Conservation (phyloP, 2,329 filamentous ascomycete species). For the Cladosporium sp. region DNA sequence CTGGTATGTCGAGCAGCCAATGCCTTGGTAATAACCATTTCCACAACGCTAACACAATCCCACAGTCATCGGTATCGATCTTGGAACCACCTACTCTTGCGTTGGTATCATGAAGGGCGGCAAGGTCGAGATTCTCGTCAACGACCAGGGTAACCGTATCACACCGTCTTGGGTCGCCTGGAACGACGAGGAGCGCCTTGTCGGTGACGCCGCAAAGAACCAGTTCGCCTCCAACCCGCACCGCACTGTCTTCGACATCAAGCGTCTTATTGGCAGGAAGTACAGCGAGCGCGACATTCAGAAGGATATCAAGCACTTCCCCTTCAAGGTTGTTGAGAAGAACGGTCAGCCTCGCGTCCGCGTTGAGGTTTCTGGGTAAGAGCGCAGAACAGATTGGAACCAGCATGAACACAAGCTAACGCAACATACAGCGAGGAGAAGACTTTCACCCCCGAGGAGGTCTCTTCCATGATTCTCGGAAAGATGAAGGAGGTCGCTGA, state of each 20-base stretch:
- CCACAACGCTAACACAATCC: slow-evolving; percentile 14
- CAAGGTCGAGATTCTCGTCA: slow-evolving; percentile 92
- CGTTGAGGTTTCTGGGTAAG: slow-evolving; percentile 61
- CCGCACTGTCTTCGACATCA: slow-evolving; percentile 46
- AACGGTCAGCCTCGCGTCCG: slow-evolving; percentile 83
- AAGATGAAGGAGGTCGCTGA: slow-evolving; percentile 98
- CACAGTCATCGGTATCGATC: slow-evolving; percentile 85
- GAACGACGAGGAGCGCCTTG: slow-evolving; percentile 92
- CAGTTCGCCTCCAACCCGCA: slow-evolving; percentile 59
- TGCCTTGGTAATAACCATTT: background rate
- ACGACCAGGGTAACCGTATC: slow-evolving; percentile 95
- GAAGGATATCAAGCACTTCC: slow-evolving; percentile 95
- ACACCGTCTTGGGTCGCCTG: slow-evolving; percentile 62
- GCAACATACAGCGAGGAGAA: slow-evolving; percentile 45
- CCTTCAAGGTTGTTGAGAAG: slow-evolving; percentile 89
- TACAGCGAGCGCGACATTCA: slow-evolving; percentile 71
- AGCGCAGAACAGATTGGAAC: slow-evolving; percentile 12
- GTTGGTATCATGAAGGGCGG: slow-evolving; percentile 95
- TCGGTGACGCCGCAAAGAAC: slow-evolving; percentile 97
- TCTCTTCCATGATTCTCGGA: slow-evolving; percentile 75
- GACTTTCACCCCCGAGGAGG: slow-evolving; percentile 74
- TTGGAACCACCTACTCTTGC: slow-evolving; percentile 83
- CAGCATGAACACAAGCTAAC: slow-evolving; percentile 14
- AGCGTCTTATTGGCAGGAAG: slow-evolving; percentile 51
- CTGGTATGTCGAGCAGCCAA: slow-evolving; percentile 43